Conservation (phyloP, 2,329 filamentous ascomycete genomes). For the Tolypocladium tropicale region DNA sequence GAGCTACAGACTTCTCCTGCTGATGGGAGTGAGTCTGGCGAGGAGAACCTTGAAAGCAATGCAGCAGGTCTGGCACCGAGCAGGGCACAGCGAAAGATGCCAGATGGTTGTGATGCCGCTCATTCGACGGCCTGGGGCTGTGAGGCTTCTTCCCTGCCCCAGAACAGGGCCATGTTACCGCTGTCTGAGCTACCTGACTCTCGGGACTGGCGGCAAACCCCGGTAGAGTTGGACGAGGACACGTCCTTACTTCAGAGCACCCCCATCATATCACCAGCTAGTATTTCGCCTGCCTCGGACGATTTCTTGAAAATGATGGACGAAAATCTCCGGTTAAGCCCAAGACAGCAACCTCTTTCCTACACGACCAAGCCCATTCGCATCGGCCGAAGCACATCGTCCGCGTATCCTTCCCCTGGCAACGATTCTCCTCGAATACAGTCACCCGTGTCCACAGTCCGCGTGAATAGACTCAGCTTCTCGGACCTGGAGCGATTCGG, state of each 20-base stretch:
- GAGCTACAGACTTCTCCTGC: background rate
- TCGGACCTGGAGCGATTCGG: conserved; percentile 19
- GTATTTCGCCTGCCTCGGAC: conserved; percentile 1
- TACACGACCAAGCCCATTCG: background rate
- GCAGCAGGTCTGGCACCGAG: background rate
- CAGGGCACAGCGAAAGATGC: background rate
- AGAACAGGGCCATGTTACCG: background rate
- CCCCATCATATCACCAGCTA: background rate
- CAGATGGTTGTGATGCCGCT: background rate
- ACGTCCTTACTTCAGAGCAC: background rate
- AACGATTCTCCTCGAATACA: conserved; percentile 10
- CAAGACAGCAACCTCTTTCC: background rate
- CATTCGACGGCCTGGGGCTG: conserved; percentile 6
- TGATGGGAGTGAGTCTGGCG: background rate
- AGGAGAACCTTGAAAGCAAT: background rate
- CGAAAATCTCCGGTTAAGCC: conserved; percentile 5
- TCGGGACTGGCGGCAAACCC: background rate
- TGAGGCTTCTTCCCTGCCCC: conserved; percentile 6
- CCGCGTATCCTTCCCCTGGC: conserved; percentile 17
- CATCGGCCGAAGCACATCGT: conserved; percentile 17
- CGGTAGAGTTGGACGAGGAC: background rate
- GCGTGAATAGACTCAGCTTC: conserved; percentile 13
- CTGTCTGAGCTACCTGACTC: background rate
- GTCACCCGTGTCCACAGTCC: conserved; percentile 16
- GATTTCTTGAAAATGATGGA: conserved; percentile 10